Conservation (phyloP, 169 alveolate genomes). For the Plasmodium vivax region DNA sequence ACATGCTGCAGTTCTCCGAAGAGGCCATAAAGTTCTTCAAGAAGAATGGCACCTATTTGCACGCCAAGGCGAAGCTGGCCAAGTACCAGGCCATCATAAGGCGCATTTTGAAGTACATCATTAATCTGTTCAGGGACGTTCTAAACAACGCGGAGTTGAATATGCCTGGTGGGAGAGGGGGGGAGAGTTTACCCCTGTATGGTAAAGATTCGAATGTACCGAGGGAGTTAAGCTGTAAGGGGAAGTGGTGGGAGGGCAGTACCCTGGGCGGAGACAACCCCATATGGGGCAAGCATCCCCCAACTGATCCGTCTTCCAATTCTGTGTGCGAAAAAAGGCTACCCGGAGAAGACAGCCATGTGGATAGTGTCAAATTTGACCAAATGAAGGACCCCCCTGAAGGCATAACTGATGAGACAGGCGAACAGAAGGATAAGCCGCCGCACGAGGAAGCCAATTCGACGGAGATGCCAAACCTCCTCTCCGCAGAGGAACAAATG, state of each 20-base stretch:
- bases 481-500: background rate
- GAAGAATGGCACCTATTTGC: slow-evolving; percentile 34
- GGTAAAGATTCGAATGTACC: background rate
- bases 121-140: slow-evolving; percentile 59
- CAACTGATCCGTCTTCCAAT: background rate
- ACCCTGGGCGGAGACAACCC: background rate
- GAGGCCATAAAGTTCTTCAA: slow-evolving; percentile 66
- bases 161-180: background rate
- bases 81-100: slow-evolving; percentile 66
- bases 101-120: slow-evolving; percentile 44
- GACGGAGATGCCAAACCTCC: background rate
- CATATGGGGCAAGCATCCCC: background rate
- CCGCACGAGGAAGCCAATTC: background rate
- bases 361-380: background rate
- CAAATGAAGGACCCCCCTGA: background rate
- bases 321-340: background rate
- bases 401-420: background rate
- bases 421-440: background rate
- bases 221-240: background rate
- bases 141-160: slow-evolving; percentile 68
- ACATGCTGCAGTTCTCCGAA: slow-evolving; percentile 59
- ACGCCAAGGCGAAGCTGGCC: slow-evolving; percentile 32
- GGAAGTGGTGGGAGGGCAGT: background rate
- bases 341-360: background rate
- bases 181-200: background rate